These are phyloP conservation scores for Penicillium egyptiacum DNA, from an alignment of 495 filamentous ascomycete genomes.

Conservation along the genomic window DNA sequence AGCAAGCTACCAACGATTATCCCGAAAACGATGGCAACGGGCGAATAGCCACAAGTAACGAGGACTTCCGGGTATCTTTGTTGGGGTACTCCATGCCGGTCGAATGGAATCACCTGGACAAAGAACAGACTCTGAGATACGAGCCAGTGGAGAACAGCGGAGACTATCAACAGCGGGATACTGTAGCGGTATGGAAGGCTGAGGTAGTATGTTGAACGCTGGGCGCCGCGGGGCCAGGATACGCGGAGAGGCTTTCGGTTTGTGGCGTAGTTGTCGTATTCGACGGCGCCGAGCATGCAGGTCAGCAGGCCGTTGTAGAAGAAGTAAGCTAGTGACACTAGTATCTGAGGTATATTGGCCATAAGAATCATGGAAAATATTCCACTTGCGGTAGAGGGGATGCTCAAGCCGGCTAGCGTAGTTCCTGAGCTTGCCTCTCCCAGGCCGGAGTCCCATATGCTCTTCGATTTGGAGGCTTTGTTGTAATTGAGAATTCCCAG, in stretches of 20 bases:
- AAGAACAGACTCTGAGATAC: constrained; percentile 45
- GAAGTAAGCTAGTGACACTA: constrained; percentile 46
- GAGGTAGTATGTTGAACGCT: constrained; percentile 44
- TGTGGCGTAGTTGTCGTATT: constrained; percentile 35
- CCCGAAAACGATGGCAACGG: constrained; percentile 27
- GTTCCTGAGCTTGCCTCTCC: background rate
- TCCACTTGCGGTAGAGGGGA: background rate
- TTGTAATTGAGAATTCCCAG: background rate
- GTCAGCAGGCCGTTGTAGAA: constrained; percentile 41
- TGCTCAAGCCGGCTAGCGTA: background rate
- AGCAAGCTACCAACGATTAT: constrained; percentile 29
- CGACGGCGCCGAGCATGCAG: constrained; percentile 38
- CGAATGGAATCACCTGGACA: constrained; percentile 22
- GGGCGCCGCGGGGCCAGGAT: constrained; percentile 44
- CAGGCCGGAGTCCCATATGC: background rate
- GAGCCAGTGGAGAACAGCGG: constrained; percentile 41
- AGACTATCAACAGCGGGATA: constrained; percentile 30
- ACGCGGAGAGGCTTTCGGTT: constrained; percentile 45
- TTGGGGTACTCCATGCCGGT: background rate
- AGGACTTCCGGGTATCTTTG: constrained; percentile 10
- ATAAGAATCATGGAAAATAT: constrained; percentile 5
- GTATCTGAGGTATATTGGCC: constrained; percentile 43
- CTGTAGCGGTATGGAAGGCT: constrained; percentile 43
- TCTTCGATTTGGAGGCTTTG: background rate
- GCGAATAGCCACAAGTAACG: constrained; percentile 31